Conservation (phyloP, 2,329 filamentous ascomycete genomes). For the Penicillium sp. region DNA sequence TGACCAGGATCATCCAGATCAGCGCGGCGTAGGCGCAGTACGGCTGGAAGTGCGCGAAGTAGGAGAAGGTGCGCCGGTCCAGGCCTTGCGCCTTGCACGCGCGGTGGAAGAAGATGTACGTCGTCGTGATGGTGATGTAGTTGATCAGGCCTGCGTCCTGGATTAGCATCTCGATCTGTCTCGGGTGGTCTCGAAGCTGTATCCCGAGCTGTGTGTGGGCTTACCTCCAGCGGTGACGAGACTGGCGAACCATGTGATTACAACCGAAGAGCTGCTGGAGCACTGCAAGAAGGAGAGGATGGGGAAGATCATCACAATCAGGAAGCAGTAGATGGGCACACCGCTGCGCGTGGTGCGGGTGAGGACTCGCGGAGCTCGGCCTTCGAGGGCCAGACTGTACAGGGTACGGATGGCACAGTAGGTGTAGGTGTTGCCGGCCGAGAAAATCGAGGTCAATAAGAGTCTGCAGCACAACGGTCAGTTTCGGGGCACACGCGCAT, state of each 20-base stretch:
- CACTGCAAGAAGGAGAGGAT: conserved; percentile 55
- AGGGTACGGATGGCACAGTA: conserved; percentile 55
- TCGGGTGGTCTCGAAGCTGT: neutral
- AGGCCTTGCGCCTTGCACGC: conserved; percentile 53
- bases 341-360: conserved; percentile 59
- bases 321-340: conserved; percentile 60
- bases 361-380: conserved; percentile 54
- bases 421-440: conserved; percentile 56
- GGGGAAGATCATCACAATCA: conserved; percentile 54
- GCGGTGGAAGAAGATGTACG: conserved; percentile 59
- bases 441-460: conserved; percentile 55
- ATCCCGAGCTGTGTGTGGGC: no score
- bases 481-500: no score
- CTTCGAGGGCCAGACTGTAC: conserved; percentile 54
- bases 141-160: conserved; percentile 48
- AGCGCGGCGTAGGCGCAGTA: conserved; percentile 46
- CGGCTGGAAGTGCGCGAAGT: conserved; percentile 59
- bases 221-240: conserved; percentile 56
- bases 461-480: conserved; percentile 24
- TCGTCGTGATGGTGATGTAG: conserved; percentile 59
- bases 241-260: conserved; percentile 55
- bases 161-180: conserved; percentile 26
- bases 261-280: conserved; percentile 49
- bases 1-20: conserved; percentile 26
- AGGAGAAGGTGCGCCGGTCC: conserved; percentile 55